Evolutionary conservation across 768 basidiomycete genomes (phyloP).

Genomic region (Arthromyces matolae): DNA sequence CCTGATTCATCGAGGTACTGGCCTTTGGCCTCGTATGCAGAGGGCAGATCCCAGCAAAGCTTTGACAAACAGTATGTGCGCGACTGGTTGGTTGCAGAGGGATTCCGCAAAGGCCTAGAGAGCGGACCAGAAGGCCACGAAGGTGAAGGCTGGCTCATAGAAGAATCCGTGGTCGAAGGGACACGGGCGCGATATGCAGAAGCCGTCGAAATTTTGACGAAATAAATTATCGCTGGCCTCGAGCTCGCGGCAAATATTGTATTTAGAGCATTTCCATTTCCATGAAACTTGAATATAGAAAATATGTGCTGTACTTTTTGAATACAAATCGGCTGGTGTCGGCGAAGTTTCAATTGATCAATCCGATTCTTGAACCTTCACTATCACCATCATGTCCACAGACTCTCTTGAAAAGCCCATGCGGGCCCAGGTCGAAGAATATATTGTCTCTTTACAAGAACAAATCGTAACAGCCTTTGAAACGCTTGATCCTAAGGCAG

Average conservation of each 20-base stretch:
- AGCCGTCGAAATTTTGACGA: constrained; percentile 58
- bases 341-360: not conserved
- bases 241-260: not conserved
- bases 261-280: not conserved
- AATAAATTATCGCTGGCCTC: not conserved
- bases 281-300: not conserved
- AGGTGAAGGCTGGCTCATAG: constrained; percentile 76
- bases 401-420: constrained; percentile 39
- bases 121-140: constrained; percentile 61
- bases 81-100: constrained; percentile 76
- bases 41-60: constrained; percentile 77
- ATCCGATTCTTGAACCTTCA: no score
- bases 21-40: constrained; percentile 70
- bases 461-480: constrained; percentile 78
- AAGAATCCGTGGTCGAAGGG: constrained; percentile 68
- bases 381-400: constrained; percentile 14
- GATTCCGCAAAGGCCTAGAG: constrained; percentile 79
- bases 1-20: constrained; percentile 98
- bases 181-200: constrained; percentile 80
- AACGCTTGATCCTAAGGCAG: constrained; percentile 66
- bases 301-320: not conserved
- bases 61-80: constrained; percentile 97
- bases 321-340: no score
- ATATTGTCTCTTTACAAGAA: constrained; percentile 73
- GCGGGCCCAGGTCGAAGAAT: constrained; percentile 75